Percentiles rank a stretch among this genome's conserved stretches.
Evolutionary conservation across 306 rosid genomes (phyloP).

Genomic region (Sechiopsis laciniata): DNA sequence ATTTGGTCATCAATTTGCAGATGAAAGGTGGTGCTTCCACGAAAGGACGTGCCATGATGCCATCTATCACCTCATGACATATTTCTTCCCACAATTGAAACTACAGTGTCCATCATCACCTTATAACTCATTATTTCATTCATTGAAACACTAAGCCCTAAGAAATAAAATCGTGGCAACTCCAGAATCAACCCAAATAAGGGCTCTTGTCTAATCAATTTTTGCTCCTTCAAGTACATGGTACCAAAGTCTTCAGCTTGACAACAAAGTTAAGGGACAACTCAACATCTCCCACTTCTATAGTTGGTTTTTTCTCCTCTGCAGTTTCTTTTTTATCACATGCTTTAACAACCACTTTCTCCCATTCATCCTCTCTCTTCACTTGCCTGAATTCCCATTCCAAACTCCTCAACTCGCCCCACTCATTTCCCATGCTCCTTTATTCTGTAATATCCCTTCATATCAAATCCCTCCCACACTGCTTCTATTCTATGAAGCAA

Average conservation of each 20-base stretch:
- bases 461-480: slow-evolving; percentile 4
- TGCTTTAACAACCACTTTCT: not conserved
- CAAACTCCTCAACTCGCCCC: not conserved
- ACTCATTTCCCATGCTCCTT: not conserved
- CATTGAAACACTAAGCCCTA: not conserved
- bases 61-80: slow-evolving; percentile 1
- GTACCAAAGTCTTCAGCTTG: not conserved
- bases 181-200: not conserved
- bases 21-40: not conserved
- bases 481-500: not conserved
- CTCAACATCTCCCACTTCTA: not conserved
- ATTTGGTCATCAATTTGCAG: not conserved
- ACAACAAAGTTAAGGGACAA: not conserved
- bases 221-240: not conserved
- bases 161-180: not conserved
- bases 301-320: not conserved
- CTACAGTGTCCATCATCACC: not conserved
- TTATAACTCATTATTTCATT: not conserved
- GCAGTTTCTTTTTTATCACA: not conserved
- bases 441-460: not conserved
- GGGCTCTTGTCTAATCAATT: not conserved
- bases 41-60: not conserved
- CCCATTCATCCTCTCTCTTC: not conserved
- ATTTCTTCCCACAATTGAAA: not conserved
- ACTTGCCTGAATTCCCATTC: not conserved